phyloP scores from a whole-genome alignment of 2,329 filamentous ascomycete genomes.

The Blastomyces silverae region DNA sequence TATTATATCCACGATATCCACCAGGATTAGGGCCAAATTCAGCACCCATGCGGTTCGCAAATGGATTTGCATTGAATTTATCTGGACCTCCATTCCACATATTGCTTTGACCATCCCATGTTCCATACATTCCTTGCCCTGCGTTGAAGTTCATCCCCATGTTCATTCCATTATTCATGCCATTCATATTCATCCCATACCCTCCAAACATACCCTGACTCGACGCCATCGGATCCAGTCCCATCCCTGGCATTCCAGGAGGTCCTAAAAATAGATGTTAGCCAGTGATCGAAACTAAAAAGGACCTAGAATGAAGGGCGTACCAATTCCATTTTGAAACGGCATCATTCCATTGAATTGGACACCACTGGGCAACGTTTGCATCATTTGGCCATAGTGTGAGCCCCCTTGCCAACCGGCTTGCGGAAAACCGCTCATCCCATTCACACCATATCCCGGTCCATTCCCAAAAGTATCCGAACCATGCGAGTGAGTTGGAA shows the following conservation, averaged over 20 bases:
- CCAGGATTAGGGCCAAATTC: slow-evolving; percentile 71
- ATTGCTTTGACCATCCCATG: slow-evolving; percentile 63
- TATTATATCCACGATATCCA: slow-evolving; percentile 59
- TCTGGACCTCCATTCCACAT: slow-evolving; percentile 49
- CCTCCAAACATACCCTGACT: slow-evolving; percentile 46
- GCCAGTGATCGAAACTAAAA: not conserved
- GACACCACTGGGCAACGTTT: slow-evolving; percentile 50
- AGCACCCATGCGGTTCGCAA: slow-evolving; percentile 66
- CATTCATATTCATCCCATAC: slow-evolving; percentile 72
- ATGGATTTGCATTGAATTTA: slow-evolving; percentile 84
- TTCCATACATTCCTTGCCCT: slow-evolving; percentile 61
- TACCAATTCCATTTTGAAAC: slow-evolving; percentile 89
- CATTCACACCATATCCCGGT: slow-evolving; percentile 42
- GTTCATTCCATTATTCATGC: slow-evolving; percentile 67
- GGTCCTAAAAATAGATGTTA: slow-evolving; percentile 23
- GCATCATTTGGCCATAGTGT: slow-evolving; percentile 68
- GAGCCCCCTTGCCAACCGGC: slow-evolving; percentile 56
- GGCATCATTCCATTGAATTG: slow-evolving; percentile 36
- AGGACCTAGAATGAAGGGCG: slow-evolving; percentile 29
- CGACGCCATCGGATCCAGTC: slow-evolving; percentile 60
- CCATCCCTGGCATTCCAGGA: slow-evolving; percentile 70
- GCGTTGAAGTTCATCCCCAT: slow-evolving; percentile 59
- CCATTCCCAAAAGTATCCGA: slow-evolving; percentile 22
- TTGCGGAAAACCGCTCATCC: slow-evolving; percentile 46
- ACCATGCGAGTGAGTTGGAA: slow-evolving; percentile 21